Base-by-base conservation (phyloP, 2,329 filamentous ascomycete genomes). In the Dothistroma septosporum region DNA sequence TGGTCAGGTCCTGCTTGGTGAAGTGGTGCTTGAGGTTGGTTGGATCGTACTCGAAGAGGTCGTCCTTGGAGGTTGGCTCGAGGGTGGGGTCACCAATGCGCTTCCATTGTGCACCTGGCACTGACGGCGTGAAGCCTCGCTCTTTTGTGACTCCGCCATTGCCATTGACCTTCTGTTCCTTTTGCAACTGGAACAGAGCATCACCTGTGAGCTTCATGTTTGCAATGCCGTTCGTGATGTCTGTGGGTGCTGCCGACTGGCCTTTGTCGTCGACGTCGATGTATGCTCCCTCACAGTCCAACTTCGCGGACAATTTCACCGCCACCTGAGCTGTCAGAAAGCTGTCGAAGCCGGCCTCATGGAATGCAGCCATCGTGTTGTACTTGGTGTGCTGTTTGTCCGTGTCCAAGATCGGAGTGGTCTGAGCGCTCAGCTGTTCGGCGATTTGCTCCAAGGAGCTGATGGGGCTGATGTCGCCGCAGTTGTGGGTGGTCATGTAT, bases 341-440 rank as follows among this genome's bases (percentile, higher is more conserved):
- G 70, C 83, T 86, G 69, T 87, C 85, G 64, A 83, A 87, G 8
- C 85, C 85, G 16, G 85, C 85, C 73, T 87, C 85, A 60, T 87
- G 85, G 60, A 80, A 76, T 61, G 76, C 75, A 35, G 69, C 66
- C 5, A 66, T 66, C 21, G 70, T 65, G 32, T 74, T 70, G 63
- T 82, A 82, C 62, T 80, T 70, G 9, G 68, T 68, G 63, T 77
- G 74, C n/a, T 72, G 62, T 53, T 69, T 60, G 46, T 76, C 72
- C 0, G 73, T 75, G 32, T 73, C 67, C 21, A 84, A 76, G 2
- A 74, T 56, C 1, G 83, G 82, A 16, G 75, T 70, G 28, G 75
- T 54, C 53, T 68, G 60, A 14, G 64, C 48, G 49, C 73, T 72
- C 31, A 83, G 72, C 11, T 75, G 73, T 12, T 76, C 69, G 0